These are phyloP conservation scores for Westerdykella aurantiaca DNA, from an alignment of 2,329 filamentous ascomycete species.

Conservation along the genomic window DNA sequence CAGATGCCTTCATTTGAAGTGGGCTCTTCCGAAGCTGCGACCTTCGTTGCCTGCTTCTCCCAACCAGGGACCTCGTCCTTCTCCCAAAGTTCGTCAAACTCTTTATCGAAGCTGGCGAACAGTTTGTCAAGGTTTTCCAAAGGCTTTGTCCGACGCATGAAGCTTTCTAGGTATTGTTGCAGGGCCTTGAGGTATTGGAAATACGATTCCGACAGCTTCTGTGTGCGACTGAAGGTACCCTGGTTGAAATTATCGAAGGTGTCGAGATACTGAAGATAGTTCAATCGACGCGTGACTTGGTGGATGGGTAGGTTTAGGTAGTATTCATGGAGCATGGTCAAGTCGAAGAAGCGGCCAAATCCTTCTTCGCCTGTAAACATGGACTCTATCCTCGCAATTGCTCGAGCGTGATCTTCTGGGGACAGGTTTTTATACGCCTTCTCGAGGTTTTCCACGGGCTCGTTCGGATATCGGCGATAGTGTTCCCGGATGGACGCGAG, in stretches of 20 bases:
- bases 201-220: constrained; percentile 90
- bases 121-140: constrained; percentile 80
- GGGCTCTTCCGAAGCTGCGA: constrained; percentile 44
- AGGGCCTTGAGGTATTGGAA: constrained; percentile 82
- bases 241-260: constrained; percentile 80
- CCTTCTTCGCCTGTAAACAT: constrained; percentile 96
- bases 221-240: constrained; percentile 66
- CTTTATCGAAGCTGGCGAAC: constrained; percentile 67
- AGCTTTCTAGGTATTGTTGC: constrained; percentile 77
- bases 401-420: constrained; percentile 57
- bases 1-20: constrained; percentile 63
- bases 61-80: constrained; percentile 75
- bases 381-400: constrained; percentile 67
- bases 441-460: constrained; percentile 92
- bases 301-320: constrained; percentile 85
- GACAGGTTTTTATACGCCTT: constrained; percentile 74
- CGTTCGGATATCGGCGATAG: constrained; percentile 86
- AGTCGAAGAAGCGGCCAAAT: constrained; percentile 86
- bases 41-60: constrained; percentile 39
- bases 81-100: constrained; percentile 80
- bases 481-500: constrained; percentile 76
- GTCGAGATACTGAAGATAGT: constrained; percentile 90
- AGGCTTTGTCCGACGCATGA: constrained; percentile 77
- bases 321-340: constrained; percentile 76
- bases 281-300: constrained; percentile 60